phyloP scores from a whole-genome alignment of 257 asterid species.

The Apocynum venetum region DNA sequence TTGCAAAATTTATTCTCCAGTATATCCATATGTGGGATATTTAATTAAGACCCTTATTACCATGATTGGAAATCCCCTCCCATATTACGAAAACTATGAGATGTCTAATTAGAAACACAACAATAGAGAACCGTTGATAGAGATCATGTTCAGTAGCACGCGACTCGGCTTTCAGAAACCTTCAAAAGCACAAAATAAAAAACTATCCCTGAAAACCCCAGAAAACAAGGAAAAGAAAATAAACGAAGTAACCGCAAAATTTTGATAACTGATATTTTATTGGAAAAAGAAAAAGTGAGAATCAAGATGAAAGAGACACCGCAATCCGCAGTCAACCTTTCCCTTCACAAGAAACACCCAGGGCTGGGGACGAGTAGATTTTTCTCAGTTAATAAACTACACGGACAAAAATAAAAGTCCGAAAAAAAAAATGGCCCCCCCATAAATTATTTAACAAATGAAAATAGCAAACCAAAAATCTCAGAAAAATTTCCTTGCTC shows the following conservation, averaged over 20 bases:
- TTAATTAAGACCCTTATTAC: not conserved
- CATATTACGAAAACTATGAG: not conserved
- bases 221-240: not conserved
- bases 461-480: not conserved
- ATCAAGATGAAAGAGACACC: not conserved
- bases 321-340: not conserved
- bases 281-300: not conserved
- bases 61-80: not conserved
- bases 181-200: not conserved
- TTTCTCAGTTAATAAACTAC: not conserved
- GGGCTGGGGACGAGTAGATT: not conserved
- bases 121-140: not conserved
- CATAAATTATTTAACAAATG: not conserved
- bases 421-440: too few species aligned
- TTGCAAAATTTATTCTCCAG: not conserved
- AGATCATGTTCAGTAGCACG: not conserved
- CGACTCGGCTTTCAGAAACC: not conserved
- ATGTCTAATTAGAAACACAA: not conserved
- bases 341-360: not conserved
- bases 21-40: not conserved
- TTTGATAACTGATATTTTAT: not conserved
- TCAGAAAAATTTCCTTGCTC: not conserved
- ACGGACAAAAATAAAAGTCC: not conserved
- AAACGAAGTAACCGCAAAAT: not conserved
- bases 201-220: not conserved